Conservation (phyloP, 2,329 filamentous ascomycete genomes). For the Pseudogymnoascus sp. region DNA sequence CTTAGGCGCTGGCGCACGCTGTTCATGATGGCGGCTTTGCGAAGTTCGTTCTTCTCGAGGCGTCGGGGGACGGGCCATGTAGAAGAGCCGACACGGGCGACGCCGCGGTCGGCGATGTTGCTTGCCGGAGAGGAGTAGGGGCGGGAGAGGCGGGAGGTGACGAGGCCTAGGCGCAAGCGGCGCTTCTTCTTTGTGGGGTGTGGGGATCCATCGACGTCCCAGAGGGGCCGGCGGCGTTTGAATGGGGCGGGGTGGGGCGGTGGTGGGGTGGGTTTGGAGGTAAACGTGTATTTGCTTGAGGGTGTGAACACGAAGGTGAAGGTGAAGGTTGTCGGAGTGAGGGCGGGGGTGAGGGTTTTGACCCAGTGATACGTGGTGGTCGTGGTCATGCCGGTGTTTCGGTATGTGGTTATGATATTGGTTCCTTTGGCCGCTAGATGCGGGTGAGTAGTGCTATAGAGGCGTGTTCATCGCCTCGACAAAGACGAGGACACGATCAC, state of each 20-base stretch:
- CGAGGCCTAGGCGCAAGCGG: conserved; percentile 50
- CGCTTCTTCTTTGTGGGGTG: conserved; percentile 50
- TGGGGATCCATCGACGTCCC: conserved; percentile 27
- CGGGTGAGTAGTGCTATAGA: conserved; percentile 15
- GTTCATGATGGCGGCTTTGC: conserved; percentile 60
- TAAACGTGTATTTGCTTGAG: conserved; percentile 29
- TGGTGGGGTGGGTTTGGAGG: conserved; percentile 21
- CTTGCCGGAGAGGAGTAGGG: conserved; percentile 62
- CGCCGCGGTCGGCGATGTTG: conserved; percentile 55
- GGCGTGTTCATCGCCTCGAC: conserved; percentile 28
- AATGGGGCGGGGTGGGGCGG: conserved; percentile 18
- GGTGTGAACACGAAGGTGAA: conserved; percentile 32
- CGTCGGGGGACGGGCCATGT: conserved; percentile 39
- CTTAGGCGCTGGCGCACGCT: conserved; percentile 41
- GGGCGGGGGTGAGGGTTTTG: conserved; percentile 15
- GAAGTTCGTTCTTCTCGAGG: conserved; percentile 41
- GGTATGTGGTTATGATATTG: not conserved
- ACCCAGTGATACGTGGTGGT: conserved; percentile 25
- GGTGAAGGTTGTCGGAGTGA: conserved; percentile 16
- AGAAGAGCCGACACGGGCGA: conserved; percentile 31
- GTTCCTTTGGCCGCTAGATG: not conserved
- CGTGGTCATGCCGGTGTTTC: conserved; percentile 15
- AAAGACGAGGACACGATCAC: conserved; percentile 24
- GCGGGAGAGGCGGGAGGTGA: conserved; percentile 61
- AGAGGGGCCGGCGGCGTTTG: conserved; percentile 27